Conservation (phyloP, 495 filamentous ascomycete genomes). For the Penicillium pulvis region DNA sequence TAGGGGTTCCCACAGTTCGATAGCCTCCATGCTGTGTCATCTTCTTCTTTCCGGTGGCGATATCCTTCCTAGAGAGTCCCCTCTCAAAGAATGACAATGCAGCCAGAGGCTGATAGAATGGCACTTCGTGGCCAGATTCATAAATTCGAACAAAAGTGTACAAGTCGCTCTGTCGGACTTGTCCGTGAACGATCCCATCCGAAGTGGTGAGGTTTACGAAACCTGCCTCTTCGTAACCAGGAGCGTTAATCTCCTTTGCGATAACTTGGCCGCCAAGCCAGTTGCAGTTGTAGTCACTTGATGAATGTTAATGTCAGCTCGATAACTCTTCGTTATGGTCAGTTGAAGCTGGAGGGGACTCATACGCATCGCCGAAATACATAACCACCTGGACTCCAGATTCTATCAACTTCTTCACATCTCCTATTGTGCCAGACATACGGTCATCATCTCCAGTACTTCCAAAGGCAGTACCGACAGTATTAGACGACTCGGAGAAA, state of each 20-base stretch:
- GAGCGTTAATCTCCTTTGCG: slow-evolving; percentile 44
- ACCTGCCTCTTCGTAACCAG: slow-evolving; percentile 51
- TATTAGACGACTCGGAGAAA: slow-evolving; percentile 48
- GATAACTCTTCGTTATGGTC: not conserved
- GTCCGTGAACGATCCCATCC: slow-evolving; percentile 62
- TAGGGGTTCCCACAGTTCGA: slow-evolving; percentile 49
- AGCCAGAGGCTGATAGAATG: slow-evolving; percentile 68
- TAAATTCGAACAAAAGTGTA: slow-evolving; percentile 72
- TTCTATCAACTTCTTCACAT: slow-evolving; percentile 49
- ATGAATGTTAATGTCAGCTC: not conserved
- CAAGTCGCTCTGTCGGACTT: slow-evolving; percentile 66
- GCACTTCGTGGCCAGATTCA: slow-evolving; percentile 70
- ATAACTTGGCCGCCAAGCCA: slow-evolving; percentile 59
- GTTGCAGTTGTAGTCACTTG: slow-evolving; percentile 63
- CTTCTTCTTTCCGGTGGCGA: slow-evolving; percentile 57
- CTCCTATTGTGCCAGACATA: slow-evolving; percentile 51
- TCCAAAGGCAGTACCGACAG: slow-evolving; percentile 52
- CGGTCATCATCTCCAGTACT: slow-evolving; percentile 61
- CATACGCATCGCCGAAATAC: slow-evolving; percentile 60
- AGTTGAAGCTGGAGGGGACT: no score
- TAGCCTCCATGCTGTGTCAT: slow-evolving; percentile 34
- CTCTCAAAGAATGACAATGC: slow-evolving; percentile 62
- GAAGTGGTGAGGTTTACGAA: slow-evolving; percentile 56
- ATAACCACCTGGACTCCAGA: slow-evolving; percentile 54
- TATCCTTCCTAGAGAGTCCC: slow-evolving; percentile 55